Percentiles rank a stretch among this genome's conserved stretches.
These are phyloP conservation scores for Fraxinus excelsior DNA, from an alignment of 257 asterid genomes.

Conservation along the genomic window DNA sequence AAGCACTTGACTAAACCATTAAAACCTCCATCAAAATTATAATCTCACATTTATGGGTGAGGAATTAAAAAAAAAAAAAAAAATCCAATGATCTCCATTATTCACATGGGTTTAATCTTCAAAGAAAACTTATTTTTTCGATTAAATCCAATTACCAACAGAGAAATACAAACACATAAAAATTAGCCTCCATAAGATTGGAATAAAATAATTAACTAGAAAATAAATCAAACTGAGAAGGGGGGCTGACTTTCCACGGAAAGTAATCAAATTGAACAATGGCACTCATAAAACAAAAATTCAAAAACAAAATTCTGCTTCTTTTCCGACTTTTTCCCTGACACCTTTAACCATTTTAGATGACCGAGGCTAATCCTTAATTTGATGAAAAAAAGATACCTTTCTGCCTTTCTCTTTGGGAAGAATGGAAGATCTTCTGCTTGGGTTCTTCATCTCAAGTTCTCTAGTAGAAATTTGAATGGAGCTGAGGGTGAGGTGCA, in stretches of 20 bases:
- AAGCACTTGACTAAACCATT: too few species aligned
- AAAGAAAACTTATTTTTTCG: too few species aligned
- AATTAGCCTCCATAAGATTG: background rate
- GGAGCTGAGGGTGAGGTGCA: background rate
- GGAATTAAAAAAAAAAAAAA: too few species aligned
- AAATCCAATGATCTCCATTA: too few species aligned
- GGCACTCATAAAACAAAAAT: background rate
- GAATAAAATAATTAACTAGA: background rate
- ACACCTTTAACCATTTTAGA: background rate
- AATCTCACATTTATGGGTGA: too few species aligned
- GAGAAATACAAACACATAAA: background rate
- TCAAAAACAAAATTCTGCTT: background rate
- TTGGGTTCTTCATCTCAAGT: background rate
- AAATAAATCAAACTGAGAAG: background rate
- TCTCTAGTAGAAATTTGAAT: background rate
- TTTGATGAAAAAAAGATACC: background rate
- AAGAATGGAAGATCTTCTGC: background rate
- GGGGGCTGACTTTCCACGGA: background rate
- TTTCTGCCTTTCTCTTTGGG: background rate
- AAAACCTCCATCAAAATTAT: too few species aligned
- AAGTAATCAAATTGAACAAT: background rate
- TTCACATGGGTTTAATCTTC: too few species aligned
- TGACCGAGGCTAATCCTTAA: background rate
- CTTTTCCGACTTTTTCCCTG: background rate
- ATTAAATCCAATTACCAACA: too few species aligned